Base-by-base conservation (phyloP, 2,329 filamentous ascomycete genomes). In the Helotiales sp. region DNA sequence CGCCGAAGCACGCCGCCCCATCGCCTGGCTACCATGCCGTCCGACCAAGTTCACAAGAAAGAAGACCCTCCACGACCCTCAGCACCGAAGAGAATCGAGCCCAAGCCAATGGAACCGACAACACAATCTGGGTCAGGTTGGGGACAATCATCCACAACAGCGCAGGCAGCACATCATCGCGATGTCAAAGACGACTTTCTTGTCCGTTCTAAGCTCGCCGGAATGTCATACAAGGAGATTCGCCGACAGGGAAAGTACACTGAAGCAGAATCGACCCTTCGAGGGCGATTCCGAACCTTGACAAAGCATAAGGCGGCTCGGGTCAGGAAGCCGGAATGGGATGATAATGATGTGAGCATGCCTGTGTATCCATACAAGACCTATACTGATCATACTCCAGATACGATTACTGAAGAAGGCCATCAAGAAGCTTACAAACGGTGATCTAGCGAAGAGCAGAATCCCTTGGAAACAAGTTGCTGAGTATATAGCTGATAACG, bases 201-300 rank as follows among this genome's bases (percentile, higher is more conserved):
- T 1, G 70, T 88, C 15, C 67, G 76, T n/a, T 75, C 78, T 24
- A 85, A 84, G 69, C 66, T 71, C 7, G 70, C 75, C 1, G 86
- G 86, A 2, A 74, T 83, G 74, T 84, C 86, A 0, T 91, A 90
- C 72, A 81, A 79, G 54, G 79, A 88, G 58, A 90, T 91, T 66
- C 80, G 80, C 34, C 65, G 69, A 6, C 67, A 73, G 17, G 82
- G 85, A 13, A 73, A 76, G 1, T 87, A 87, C 62, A 72, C 60
- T 22, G 86, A 89, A 65, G 85, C 87, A 1, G 88, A 90, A 72
- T 89, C 87, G 10, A 92, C 89, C 0, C 76, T 93, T 34, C 80
- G 89, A 13, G 89, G 89, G 0, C 80, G 88, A 0, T 85, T 82
- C 64, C 78, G 89, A 4, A 83, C 80, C 2, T 71, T 91, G 65